Evolutionary conservation across 345 rosid genomes (phyloP).

Genomic region (Adansonia digitata): DNA sequence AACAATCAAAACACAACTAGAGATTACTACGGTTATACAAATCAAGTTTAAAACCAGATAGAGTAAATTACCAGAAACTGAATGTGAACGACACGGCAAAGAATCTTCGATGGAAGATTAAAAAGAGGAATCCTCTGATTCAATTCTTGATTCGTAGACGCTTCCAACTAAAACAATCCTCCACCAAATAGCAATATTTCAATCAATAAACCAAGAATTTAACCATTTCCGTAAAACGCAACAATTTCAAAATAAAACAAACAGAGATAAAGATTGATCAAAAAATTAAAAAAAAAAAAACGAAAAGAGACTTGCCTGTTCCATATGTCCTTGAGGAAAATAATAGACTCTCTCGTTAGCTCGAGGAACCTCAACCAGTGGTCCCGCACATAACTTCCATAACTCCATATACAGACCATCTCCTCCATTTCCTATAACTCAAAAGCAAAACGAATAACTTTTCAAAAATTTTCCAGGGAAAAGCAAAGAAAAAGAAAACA

Average conservation of each 20-base stretch:
- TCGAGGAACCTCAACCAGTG: constrained; percentile 71
- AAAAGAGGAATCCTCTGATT: constrained; percentile 68
- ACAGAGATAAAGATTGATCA: constrained; percentile 9
- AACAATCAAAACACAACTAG: background rate
- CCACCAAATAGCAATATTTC: constrained; percentile 23
- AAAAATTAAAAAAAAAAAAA: background rate
- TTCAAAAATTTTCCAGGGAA: constrained; percentile 13
- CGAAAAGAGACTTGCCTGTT: constrained; percentile 47
- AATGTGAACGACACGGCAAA: constrained; percentile 70
- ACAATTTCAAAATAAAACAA: constrained; percentile 2
- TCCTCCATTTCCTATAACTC: constrained; percentile 25
- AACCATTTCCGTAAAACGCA: constrained; percentile 7
- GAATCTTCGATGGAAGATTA: constrained; percentile 70
- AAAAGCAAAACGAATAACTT: background rate
- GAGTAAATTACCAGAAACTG: constrained; percentile 51
- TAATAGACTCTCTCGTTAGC: constrained; percentile 59
- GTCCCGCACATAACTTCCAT: constrained; percentile 90
- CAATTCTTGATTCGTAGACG: constrained; percentile 73
- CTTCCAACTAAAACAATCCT: constrained; percentile 59
- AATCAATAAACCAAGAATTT: background rate
- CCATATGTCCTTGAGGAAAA: constrained; percentile 97
- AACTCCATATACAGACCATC: constrained; percentile 60
- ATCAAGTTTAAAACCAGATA: background rate
- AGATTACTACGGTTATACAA: background rate
- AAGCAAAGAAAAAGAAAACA: background rate